Conservation (phyloP, 192 early-diverging fungal species). For the Backusella macrospora region DNA sequence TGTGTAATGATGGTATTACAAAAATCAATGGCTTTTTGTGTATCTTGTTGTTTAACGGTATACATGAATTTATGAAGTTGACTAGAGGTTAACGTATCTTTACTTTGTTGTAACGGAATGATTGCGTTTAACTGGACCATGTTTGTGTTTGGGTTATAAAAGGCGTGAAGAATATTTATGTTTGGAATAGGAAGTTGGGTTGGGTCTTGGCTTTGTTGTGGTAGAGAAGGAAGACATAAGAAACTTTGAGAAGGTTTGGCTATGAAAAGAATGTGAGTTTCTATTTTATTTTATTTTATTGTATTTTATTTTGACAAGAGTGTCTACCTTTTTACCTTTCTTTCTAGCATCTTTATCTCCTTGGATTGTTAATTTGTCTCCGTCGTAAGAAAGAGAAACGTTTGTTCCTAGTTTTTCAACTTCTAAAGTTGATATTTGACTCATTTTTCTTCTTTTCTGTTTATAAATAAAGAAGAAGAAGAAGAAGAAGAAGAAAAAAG, state of each 20-base stretch:
- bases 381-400: constrained; percentile 31
- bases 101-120: constrained; percentile 15
- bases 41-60: constrained; percentile 13
- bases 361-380: constrained; percentile 32
- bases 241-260: constrained; percentile 21
- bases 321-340: constrained; percentile 32
- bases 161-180: constrained; percentile 14
- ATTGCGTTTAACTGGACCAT: constrained; percentile 35
- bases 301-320: no score
- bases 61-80: constrained; percentile 37
- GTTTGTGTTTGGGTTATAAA: constrained; percentile 19
- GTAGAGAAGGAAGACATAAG: constrained; percentile 28
- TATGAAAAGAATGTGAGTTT: background rate
- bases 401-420: constrained; percentile 13
- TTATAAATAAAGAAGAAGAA: background rate
- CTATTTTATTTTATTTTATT: no score
- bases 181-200: constrained; percentile 31
- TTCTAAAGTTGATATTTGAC: background rate
- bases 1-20: constrained; percentile 26
- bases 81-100: constrained; percentile 4
- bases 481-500: no score
- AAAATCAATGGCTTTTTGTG: constrained; percentile 23
- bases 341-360: constrained; percentile 27
- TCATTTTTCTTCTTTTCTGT: constrained; percentile 11
- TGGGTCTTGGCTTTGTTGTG: constrained; percentile 21